Evolutionary conservation across 345 rosid genomes (phyloP), one percentile per base, ranked within the genome.

Genomic region (Heritiera littoralis): DNA sequence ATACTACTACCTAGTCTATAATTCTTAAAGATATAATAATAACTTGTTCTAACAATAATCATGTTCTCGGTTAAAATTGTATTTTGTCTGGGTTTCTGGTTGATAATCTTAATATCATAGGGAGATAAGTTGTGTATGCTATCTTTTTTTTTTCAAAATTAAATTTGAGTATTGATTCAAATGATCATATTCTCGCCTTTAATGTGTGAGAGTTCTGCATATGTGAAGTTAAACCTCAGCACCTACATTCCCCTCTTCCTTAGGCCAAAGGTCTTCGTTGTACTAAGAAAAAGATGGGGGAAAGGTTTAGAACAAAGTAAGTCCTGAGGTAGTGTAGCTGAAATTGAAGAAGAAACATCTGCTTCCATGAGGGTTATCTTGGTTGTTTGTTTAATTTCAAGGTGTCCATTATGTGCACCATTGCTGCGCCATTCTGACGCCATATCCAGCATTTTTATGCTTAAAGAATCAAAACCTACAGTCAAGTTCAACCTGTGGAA

Each of bases 301-400:
- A 49, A 70, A 23, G 58, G 40, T 6, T 46, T 23, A 56, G 40
- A 46, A 23, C 56, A 7, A 69, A 23, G 32, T 20, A 13, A 20
- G 13, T 20, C 5, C 8, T 20, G 32, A 8, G 10, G 10, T 20
- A 59, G 30, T 46, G 18, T 20, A 10, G 56, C 74, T 69, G 74
- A 69, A 69, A 69, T 28, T 11, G 11, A 46, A 69, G 38, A 46
- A 69, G 56, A 38, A 48, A 46, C 48, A 70, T 48, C n/a, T 54
- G 74, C 41, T 48, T 69, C 58, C 74, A 46, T 23, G 58, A 48
- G 74, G 40, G 35, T 48, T 48, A 8, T 69, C 10, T 69, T 23
- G 23, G 20, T 32, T 32, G 67, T 32, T 35, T 35, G 38, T 35
- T 64, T 14, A 64, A 64, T 45, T 35, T 64, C 20, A 35, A 3